Conservation (phyloP, 129 eudicot genomes). For the Sambucus nigra region DNA sequence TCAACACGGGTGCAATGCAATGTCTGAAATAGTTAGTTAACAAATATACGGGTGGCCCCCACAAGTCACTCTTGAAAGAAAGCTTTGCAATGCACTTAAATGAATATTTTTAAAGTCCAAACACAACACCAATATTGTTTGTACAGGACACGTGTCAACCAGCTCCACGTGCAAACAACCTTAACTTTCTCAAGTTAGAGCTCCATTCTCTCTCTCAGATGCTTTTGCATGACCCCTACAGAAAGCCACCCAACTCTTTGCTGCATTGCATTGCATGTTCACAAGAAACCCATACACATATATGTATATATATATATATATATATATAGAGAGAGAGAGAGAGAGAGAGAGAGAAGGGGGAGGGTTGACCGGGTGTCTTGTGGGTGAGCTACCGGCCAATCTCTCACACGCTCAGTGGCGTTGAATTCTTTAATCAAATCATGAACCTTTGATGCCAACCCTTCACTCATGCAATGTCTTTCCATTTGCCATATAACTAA, state of each 20-base stretch:
- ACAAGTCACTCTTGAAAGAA: conserved; percentile 60
- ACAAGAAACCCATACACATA: too few species aligned
- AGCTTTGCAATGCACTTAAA: conserved; percentile 48
- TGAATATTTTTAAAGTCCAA: conserved; percentile 13
- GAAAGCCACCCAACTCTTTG: conserved; percentile 32
- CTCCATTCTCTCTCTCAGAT: background rate
- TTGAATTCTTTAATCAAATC: conserved; percentile 84
- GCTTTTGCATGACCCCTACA: conserved; percentile 16
- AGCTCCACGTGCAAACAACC: conserved; percentile 21
- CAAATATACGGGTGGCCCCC: too few species aligned
- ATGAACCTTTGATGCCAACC: conserved; percentile 57
- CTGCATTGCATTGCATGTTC: conserved; percentile 21
- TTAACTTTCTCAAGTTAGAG: conserved; percentile 7
- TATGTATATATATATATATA: too few species aligned
- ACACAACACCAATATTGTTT: background rate
- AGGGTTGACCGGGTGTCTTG: conserved; percentile 74
- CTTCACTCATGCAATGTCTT: conserved; percentile 5
- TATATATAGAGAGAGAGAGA: too few species aligned
- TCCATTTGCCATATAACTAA: background rate
- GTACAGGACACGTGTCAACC: background rate
- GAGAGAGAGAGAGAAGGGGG: conserved; percentile 11
- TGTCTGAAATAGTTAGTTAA: too few species aligned
- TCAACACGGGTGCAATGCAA: too few species aligned
- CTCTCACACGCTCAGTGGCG: conserved; percentile 86
- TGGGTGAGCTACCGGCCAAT: conserved; percentile 89